Percentiles rank a stretch among this genome's conserved stretches.
phyloP scores from a whole-genome alignment of 352 stramenopile genomes.

The Peronospora farinosa region DNA sequence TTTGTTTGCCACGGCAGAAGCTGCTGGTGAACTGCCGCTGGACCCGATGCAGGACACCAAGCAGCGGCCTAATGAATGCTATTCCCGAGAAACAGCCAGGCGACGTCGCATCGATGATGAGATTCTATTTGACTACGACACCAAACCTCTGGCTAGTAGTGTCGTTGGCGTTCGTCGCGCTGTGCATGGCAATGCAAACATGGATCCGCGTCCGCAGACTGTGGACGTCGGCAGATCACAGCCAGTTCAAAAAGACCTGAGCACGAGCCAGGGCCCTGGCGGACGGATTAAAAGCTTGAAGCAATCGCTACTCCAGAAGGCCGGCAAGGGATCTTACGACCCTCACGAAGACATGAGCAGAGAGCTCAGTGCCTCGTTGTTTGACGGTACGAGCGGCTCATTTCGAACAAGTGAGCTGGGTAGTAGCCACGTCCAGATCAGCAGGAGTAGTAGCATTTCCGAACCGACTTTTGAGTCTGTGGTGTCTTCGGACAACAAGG shows the following conservation, averaged over 20 bases:
- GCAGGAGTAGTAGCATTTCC: conserved; percentile 23
- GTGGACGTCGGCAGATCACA: conserved; percentile 14
- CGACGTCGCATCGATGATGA: conserved; percentile 29
- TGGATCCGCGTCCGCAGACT: conserved; percentile 6
- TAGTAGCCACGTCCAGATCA: conserved; percentile 25
- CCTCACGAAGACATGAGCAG: conserved; percentile 26
- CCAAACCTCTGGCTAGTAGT: conserved; percentile 29
- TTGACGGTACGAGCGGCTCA: conserved; percentile 32
- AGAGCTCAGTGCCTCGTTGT: conserved; percentile 31
- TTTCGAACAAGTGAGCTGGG: conserved; percentile 27
- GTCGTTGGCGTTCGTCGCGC: conserved; percentile 27
- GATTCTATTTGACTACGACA: conserved; percentile 27
- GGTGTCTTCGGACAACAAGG: conserved; percentile 15
- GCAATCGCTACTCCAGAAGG: conserved; percentile 20
- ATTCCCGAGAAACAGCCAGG: conserved; percentile 7
- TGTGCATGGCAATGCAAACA: conserved; percentile 13
- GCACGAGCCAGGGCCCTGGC: conserved; percentile 25
- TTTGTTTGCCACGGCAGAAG: conserved; percentile 31
- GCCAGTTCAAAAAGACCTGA: conserved; percentile 14
- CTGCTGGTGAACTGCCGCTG: conserved; percentile 22
- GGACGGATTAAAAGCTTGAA: conserved; percentile 19
- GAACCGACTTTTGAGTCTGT: conserved; percentile 24
- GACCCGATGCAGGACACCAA: conserved; percentile 33
- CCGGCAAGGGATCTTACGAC: conserved; percentile 22
- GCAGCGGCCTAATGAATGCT: conserved; percentile 16